Base-by-base conservation (phyloP, 129 eudicot genomes). In the Artemisia tridentata region DNA sequence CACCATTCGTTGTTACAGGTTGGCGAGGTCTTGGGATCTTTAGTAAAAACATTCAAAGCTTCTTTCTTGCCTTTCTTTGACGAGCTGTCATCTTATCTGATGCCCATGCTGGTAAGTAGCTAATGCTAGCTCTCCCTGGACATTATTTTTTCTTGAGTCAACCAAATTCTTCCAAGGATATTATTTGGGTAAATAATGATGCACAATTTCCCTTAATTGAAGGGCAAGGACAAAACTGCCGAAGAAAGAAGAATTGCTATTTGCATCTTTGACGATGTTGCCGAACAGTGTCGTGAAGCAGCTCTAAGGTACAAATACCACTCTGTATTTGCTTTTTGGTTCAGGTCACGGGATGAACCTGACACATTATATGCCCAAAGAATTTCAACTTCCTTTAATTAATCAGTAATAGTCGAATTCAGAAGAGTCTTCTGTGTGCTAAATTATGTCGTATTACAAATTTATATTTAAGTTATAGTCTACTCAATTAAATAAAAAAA, bases 161-260 rank as follows among this genome's bases (percentile, higher is more conserved):
- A 34, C 63, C 17, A 16, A 15, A 45, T 60, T 48, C 68, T 11
- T 41, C 21, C 2, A 38, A 38, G 13, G 16, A n/a, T 4, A 2
- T 16, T 21, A 20, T 8, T 25, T 53, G 70, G 45, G 27, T 74
- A 15, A 53, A 53, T 53, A 16, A 53, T 76, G 4, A 34, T 38
- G 5, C 2, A 62, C 9, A 27, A 21, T 17, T 58, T 46, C 41
- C 15, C 15, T 29, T 29, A 6, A 8, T 57, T 19, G 15, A 72
- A 90, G 95, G 96, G 96, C n/a, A 84, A 86, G 79, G 96, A 90
- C 73, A 90, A 86, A 76, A 86, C 96, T 51, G 74, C 91, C 56
- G 96, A 86, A 80, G 96, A 90, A 80, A 84, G 96, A 73, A 84
- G 96, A 73, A 86, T 90, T 74, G 97, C 97, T 15, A 95, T 95